phyloP scores from a whole-genome alignment of 164 flowering plant species.

The Paratinospora sagittata region DNA sequence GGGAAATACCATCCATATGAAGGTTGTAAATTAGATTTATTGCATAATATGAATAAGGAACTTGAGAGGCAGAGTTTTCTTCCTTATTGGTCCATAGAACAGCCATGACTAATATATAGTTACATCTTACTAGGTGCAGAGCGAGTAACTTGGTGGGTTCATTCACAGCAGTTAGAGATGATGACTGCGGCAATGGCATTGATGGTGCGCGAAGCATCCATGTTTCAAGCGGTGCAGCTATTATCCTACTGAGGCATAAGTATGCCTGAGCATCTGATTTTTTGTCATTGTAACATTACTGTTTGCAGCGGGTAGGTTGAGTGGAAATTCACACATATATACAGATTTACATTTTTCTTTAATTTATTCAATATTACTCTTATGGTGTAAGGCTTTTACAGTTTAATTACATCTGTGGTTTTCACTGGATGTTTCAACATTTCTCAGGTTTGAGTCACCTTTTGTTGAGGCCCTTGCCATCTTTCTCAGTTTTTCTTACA shows the following conservation, averaged over 20 bases:
- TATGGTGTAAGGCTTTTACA: neutral
- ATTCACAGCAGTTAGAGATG: neutral
- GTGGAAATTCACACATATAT: neutral
- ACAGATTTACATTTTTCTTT: neutral
- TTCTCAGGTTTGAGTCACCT: too few relatives aligned
- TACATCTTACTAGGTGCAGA: neutral
- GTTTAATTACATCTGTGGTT: neutral
- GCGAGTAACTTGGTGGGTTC: neutral
- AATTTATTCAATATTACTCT: neutral
- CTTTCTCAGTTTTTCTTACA: too few relatives aligned
- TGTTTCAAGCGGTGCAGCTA: neutral
- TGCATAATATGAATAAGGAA: too few relatives aligned
- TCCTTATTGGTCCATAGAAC: too few relatives aligned
- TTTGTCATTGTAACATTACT: neutral
- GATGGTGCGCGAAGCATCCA: neutral
- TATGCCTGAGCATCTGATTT: neutral
- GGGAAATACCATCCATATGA: neutral
- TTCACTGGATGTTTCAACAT: neutral
- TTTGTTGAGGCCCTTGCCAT: too few relatives aligned
- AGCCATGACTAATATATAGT: too few relatives aligned
- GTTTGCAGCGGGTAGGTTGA: neutral
- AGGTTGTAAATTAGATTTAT: neutral
- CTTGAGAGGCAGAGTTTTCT: too few relatives aligned
- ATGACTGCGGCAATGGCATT: neutral
- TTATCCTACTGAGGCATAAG: neutral